Conservation (phyloP, 805 yeast genomes). For the Komagataella mondaviorum region DNA sequence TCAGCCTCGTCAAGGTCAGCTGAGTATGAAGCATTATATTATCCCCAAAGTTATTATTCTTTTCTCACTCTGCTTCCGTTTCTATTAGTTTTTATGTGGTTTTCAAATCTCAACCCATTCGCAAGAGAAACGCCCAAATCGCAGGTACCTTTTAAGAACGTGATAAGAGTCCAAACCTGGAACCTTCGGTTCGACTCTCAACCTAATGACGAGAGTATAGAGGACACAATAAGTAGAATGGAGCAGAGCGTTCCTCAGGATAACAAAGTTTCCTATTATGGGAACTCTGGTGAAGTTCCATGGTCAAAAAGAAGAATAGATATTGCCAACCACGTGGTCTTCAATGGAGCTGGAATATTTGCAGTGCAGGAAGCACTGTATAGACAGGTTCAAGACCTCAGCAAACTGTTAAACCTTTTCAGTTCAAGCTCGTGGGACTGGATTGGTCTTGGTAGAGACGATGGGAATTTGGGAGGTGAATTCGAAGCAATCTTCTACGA, state of each 20-base stretch:
- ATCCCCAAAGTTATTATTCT: neutral
- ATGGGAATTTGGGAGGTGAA: constrained; percentile 36
- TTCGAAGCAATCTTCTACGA: constrained; percentile 33
- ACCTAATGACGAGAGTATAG: constrained; percentile 9
- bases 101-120: neutral
- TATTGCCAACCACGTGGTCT: constrained; percentile 19
- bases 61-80: neutral
- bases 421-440: constrained; percentile 16
- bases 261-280: constrained; percentile 11
- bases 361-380: constrained; percentile 34
- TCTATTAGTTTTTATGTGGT: neutral
- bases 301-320: constrained; percentile 23
- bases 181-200: constrained; percentile 15
- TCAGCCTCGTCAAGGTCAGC: neutral
- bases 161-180: constrained; percentile 13
- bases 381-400: constrained; percentile 31
- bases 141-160: neutral
- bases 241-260: constrained; percentile 11
- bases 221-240: constrained; percentile 9
- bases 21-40: neutral
- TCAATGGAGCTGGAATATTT: constrained; percentile 20
- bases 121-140: neutral
- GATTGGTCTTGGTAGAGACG: constrained; percentile 39
- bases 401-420: constrained; percentile 12
- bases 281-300: constrained; percentile 15